These are phyloP conservation scores for Penicillium hesseltinei DNA, from an alignment of 2,329 filamentous ascomycete genomes.

Conservation along the genomic window DNA sequence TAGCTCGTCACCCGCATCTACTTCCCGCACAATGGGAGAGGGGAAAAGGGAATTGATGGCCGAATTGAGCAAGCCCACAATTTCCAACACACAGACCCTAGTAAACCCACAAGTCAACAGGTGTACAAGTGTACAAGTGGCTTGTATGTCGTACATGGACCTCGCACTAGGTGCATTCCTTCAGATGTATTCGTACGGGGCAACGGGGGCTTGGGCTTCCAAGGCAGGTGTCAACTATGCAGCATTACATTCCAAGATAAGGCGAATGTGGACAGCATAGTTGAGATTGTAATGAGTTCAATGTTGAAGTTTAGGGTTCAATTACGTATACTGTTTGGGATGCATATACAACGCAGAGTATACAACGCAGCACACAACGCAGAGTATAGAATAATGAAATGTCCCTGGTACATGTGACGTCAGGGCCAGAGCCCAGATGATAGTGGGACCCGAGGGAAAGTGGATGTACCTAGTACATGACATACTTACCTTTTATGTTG, in stretches of 20 bases:
- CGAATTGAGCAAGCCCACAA: not conserved
- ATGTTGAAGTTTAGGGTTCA: not conserved
- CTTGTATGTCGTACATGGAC: conserved; percentile 11
- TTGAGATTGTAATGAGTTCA: not conserved
- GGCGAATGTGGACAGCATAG: not conserved
- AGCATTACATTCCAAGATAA: conserved; percentile 4
- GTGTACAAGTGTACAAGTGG: not conserved
- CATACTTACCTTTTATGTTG: not conserved
- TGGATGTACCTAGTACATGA: conserved; percentile 8
- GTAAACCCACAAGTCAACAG: not conserved
- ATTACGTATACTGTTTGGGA: not conserved
- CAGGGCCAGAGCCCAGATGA: conserved; percentile 6
- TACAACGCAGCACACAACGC: not conserved
- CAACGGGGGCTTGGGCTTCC: not conserved
- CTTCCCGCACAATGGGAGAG: not conserved
- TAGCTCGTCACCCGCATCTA: not conserved
- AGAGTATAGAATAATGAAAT: not conserved
- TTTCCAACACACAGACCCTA: not conserved
- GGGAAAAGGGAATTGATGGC: not conserved
- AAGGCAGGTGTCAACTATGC: conserved; percentile 1
- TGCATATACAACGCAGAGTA: not conserved
- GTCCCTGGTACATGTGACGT: conserved; percentile 10
- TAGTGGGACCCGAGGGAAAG: conserved; percentile 8
- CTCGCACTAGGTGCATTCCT: conserved; percentile 11
- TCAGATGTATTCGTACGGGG: conserved; percentile 3